Evolutionary conservation across 768 basidiomycete species (phyloP).

Genomic region (Collybia nuda): DNA sequence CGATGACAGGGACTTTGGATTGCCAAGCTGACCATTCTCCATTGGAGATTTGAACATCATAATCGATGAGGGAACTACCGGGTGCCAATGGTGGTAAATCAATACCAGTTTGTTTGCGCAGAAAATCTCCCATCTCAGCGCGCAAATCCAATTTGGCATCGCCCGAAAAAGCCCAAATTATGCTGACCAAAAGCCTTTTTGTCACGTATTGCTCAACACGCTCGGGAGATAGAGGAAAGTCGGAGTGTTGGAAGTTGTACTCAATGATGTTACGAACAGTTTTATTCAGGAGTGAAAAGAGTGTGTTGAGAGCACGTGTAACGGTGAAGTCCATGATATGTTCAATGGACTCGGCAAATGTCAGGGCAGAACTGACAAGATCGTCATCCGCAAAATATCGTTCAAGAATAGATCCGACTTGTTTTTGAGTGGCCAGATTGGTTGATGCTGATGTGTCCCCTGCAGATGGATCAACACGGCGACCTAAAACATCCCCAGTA

Average conservation of each 20-base stretch:
- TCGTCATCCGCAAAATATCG: conserved; percentile 83
- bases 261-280: conserved; percentile 91
- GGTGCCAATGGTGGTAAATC: conserved; percentile 78
- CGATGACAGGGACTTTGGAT: conserved; percentile 87
- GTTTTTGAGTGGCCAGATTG: conserved; percentile 73
- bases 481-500: conserved; percentile 55
- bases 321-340: conserved; percentile 99
- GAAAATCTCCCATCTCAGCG: conserved; percentile 85
- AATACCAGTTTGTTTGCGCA: conserved; percentile 83
- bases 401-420: conserved; percentile 72
- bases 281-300: conserved; percentile 97
- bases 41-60: conserved; percentile 82
- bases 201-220: conserved; percentile 89
- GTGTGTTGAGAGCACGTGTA: conserved; percentile 89
- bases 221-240: conserved; percentile 87
- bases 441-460: conserved; percentile 54
- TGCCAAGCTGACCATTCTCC: conserved; percentile 95
- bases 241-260: conserved; percentile 92
- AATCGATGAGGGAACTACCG: conserved; percentile 90
- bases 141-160: conserved; percentile 92
- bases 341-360: conserved; percentile 80
- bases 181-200: conserved; percentile 85
- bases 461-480: conserved; percentile 47
- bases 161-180: conserved; percentile 98
- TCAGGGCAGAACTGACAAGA: conserved; percentile 76